A percentile compares a stretch with the other conserved stretches of the same genome.
phyloP scores from a whole-genome alignment of 345 rosid species.

The Laguncularia racemosa region DNA sequence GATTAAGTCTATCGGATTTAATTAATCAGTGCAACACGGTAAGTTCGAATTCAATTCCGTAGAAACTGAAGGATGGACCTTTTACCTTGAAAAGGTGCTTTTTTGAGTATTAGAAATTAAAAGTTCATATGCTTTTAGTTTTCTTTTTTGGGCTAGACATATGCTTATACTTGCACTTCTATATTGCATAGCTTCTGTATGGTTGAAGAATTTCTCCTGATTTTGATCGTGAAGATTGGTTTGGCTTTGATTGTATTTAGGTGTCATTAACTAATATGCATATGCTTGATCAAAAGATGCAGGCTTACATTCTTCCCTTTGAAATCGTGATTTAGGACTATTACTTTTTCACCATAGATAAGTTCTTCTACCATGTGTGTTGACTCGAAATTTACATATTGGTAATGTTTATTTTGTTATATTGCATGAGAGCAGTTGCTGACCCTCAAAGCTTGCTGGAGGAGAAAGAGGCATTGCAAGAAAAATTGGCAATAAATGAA shows the following conservation, averaged over 20 bases:
- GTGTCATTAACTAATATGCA: too few relatives aligned
- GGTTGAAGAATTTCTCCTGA: too few relatives aligned
- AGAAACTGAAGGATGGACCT: too few relatives aligned
- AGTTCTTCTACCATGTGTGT: background rate
- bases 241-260: too few relatives aligned
- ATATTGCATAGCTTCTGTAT: too few relatives aligned
- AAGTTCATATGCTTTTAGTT: slow-evolving; percentile 1
- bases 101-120: background rate
- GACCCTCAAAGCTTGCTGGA: slow-evolving; percentile 89
- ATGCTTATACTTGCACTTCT: background rate
- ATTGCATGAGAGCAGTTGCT: slow-evolving; percentile 47
- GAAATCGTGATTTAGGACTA: background rate
- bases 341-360: background rate
- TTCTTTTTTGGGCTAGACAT: background rate
- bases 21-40: too few relatives aligned
- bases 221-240: too few relatives aligned
- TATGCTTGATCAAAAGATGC: too few relatives aligned
- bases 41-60: too few relatives aligned
- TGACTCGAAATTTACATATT: slow-evolving; percentile 10
- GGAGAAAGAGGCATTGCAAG: slow-evolving; percentile 77
- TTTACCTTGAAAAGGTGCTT: too few relatives aligned
- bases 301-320: too few relatives aligned
- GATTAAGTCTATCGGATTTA: too few relatives aligned
- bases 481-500: slow-evolving; percentile 75
- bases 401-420: slow-evolving; percentile 7